A percentile compares a stretch with the other conserved stretches of the same genome.
phyloP scores from a whole-genome alignment of 2,329 filamentous ascomycete genomes.

The Colletotrichum destructivum region DNA sequence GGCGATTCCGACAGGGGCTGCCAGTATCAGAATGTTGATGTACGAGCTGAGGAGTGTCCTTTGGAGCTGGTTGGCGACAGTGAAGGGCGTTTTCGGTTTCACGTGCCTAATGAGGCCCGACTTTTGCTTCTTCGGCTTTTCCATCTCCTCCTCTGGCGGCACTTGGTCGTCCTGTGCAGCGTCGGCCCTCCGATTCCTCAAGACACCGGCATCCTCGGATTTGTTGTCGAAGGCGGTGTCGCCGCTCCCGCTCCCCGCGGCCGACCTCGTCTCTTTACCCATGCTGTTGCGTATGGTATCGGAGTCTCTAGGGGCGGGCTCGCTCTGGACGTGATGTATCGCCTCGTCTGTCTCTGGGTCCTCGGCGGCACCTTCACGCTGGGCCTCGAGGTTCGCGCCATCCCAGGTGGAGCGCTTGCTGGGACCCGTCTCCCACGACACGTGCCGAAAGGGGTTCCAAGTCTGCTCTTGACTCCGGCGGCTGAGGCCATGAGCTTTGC shows the following conservation, averaged over 20 bases:
- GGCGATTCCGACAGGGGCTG: constrained; percentile 85
- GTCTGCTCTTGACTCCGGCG: constrained; percentile 55
- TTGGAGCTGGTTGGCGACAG: constrained; percentile 76
- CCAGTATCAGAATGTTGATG: constrained; percentile 86
- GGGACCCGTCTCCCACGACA: constrained; percentile 52
- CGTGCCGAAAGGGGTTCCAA: constrained; percentile 63
- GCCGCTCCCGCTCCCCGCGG: constrained; percentile 41
- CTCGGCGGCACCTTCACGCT: constrained; percentile 43
- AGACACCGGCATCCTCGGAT: constrained; percentile 44
- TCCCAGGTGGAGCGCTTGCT: constrained; percentile 55
- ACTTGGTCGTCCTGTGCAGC: constrained; percentile 43
- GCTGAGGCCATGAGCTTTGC: constrained; percentile 59
- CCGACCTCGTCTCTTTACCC: constrained; percentile 38
- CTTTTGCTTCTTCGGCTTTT: constrained; percentile 59
- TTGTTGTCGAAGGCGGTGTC: constrained; percentile 44
- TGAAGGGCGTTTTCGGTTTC: constrained; percentile 69
- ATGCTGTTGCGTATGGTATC: constrained; percentile 45
- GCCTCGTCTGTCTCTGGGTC: constrained; percentile 48
- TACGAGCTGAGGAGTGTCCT: constrained; percentile 86
- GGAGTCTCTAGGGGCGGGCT: constrained; percentile 48
- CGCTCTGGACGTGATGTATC: constrained; percentile 55
- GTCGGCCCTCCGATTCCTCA: constrained; percentile 53
- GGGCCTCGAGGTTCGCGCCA: constrained; percentile 51
- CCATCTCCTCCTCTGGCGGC: constrained; percentile 50
- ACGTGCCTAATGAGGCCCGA: constrained; percentile 61